Evolutionary conservation across 306 rosid species (phyloP).

Genomic region (Malus fusca): DNA sequence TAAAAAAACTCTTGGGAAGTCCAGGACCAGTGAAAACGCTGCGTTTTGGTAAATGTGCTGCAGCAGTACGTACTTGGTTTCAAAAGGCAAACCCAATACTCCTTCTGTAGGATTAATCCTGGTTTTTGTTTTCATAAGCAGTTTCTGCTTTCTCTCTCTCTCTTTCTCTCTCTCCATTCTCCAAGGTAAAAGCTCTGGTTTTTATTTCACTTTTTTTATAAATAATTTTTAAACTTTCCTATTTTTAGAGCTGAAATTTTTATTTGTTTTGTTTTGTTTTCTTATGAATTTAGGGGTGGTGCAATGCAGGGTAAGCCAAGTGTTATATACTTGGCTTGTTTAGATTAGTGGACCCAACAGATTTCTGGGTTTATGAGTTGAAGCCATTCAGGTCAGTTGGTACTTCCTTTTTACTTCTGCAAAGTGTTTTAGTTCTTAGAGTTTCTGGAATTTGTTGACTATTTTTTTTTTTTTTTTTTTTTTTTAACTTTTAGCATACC

Average conservation of each 20-base stretch:
- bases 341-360: conserved; percentile 11
- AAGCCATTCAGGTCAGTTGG: conserved; percentile 37
- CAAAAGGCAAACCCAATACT: not conserved
- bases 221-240: not conserved
- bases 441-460: conserved; percentile 3
- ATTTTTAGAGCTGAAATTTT: not conserved
- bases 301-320: conserved; percentile 24
- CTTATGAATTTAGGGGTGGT: conserved; percentile 5
- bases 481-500: not conserved
- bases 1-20: not conserved
- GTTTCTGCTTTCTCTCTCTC: not conserved
- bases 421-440: not conserved
- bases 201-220: not conserved
- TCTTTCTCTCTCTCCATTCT: not conserved
- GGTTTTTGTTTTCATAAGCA: not conserved
- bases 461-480: not conserved
- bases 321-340: not conserved
- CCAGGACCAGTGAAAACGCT: not conserved
- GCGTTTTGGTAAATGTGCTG: not conserved
- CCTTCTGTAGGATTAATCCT: not conserved
- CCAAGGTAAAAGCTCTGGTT: conserved; percentile 7
- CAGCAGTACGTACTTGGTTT: not conserved
- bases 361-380: conserved; percentile 7
- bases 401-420: not conserved
- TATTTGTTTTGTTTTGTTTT: not conserved